Base-by-base conservation (phyloP, 257 asterid genomes). In the Fraxinus anomala region DNA sequence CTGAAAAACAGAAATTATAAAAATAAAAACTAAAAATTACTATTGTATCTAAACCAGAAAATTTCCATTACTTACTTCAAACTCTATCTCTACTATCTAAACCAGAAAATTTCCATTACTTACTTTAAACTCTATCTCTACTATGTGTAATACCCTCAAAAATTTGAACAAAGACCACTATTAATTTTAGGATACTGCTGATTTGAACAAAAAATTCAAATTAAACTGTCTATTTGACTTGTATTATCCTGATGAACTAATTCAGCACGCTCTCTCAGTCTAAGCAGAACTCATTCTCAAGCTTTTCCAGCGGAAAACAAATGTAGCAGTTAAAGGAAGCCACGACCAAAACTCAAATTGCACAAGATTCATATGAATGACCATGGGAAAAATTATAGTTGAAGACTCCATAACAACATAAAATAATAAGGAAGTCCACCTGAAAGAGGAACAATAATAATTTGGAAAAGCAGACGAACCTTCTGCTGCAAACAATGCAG, bases 401-500 rank as follows among this genome's bases (percentile, higher is more conserved):
- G 16, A 4, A 26, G 19, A 11, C 2, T 24, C 69, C 6, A 63
- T 11, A 5, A 6, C 13, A 26, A 63, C 67, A 59, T 6, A 65
- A 76, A 61, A 36, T 28, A 63, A 70, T 40, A 69, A 51, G 5
- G 5, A 39, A 0, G 42, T 39, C 14, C 16, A 68, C 71, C 59
- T 31, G 17, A 65, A 73, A 66, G 31, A 37, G 36, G 72, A 71
- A 34, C 17, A 33, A 44, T 33, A 74, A 61, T 37, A 73, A 42
- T 24, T 36, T 21, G 5, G 67, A 82, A n/a, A 66, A 66, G 24
- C 44, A 68, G 77, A 82, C 82, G 19, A 71, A 85, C 88, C 88
- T 85, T 74, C 79, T 82, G 75, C 84, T 72, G 77, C 88, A 85
- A 59, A 78, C 86, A 59, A 82, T 79, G 82, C 88, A 85, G 80